Percentiles rank a stretch among this genome's conserved stretches.
phyloP scores from a whole-genome alignment of 176 grass and related monocot genomes.

The Canna indica region DNA sequence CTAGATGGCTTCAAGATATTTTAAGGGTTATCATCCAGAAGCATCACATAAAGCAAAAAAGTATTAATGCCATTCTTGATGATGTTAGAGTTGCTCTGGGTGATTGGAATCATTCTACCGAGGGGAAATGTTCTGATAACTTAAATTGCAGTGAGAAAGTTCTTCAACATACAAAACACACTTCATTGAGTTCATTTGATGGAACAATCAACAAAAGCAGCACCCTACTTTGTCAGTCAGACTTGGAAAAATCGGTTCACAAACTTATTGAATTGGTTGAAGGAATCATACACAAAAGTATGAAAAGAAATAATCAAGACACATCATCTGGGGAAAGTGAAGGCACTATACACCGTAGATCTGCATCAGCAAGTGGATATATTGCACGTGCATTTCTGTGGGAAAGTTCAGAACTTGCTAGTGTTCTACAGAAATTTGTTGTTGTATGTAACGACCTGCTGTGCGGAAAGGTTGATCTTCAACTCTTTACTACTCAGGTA shows the following conservation, averaged over 20 bases:
- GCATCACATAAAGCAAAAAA: conserved; percentile 50
- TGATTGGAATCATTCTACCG: conserved; percentile 5
- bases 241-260: background rate
- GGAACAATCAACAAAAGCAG: background rate
- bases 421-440: conserved; percentile 6
- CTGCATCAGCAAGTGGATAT: conserved; percentile 7
- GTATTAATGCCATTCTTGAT: conserved; percentile 35
- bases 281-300: conserved; percentile 1
- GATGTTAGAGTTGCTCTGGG: conserved; percentile 37
- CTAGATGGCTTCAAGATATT: conserved; percentile 44
- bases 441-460: background rate
- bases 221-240: background rate
- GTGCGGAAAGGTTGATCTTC: background rate
- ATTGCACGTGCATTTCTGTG: conserved; percentile 15
- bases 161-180: background rate
- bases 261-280: conserved; percentile 13
- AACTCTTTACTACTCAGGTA: conserved; percentile 2
- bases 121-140: conserved; percentile 2
- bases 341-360: background rate
- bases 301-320: background rate
- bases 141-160: background rate
- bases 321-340: background rate
- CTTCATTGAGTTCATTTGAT: conserved; percentile 6
- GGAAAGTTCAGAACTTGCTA: conserved; percentile 14
- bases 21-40: conserved; percentile 40